Percentiles rank a stretch among this genome's conserved stretches.
These are phyloP conservation scores for Huntiella savannae DNA, from an alignment of 2,329 filamentous ascomycete genomes.

Conservation along the genomic window DNA sequence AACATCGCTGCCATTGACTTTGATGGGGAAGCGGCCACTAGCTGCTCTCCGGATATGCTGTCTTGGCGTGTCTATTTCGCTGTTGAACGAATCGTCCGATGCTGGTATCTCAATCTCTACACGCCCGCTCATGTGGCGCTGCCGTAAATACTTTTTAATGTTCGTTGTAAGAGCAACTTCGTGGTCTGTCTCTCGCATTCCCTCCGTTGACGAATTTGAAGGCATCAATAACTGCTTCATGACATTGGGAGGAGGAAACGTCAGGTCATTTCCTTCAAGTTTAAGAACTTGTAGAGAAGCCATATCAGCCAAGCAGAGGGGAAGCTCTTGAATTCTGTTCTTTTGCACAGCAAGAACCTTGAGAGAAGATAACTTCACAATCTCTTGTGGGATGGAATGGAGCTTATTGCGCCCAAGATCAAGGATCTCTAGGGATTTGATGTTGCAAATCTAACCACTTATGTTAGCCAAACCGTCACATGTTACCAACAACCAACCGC, in stretches of 20 bases:
- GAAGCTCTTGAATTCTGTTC: constrained; percentile 71
- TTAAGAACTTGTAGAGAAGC: constrained; percentile 74
- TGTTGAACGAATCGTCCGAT: constrained; percentile 43
- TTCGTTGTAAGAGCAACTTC: constrained; percentile 40
- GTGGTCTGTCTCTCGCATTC: constrained; percentile 39
- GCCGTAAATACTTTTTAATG: constrained; percentile 41
- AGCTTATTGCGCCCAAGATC: constrained; percentile 84
- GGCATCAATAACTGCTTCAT: constrained; percentile 35
- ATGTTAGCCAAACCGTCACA: background rate
- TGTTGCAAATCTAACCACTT: constrained; percentile 51
- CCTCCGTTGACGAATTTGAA: constrained; percentile 33
- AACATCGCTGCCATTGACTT: constrained; percentile 55
- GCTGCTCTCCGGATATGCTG: constrained; percentile 43
- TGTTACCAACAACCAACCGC: background rate
- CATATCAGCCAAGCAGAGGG: constrained; percentile 75
- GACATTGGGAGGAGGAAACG: constrained; percentile 55
- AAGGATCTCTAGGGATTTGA: constrained; percentile 76
- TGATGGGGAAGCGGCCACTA: constrained; percentile 48
- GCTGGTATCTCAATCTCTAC: constrained; percentile 36
- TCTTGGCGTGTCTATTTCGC: constrained; percentile 63
- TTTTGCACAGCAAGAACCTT: constrained; percentile 78
- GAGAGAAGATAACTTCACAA: constrained; percentile 62
- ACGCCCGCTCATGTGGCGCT: constrained; percentile 31
- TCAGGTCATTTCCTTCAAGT: constrained; percentile 71
- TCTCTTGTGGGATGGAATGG: constrained; percentile 54